phyloP scores from a whole-genome alignment of 176 grass and related monocot genomes.

The Phoenix dactylifera region DNA sequence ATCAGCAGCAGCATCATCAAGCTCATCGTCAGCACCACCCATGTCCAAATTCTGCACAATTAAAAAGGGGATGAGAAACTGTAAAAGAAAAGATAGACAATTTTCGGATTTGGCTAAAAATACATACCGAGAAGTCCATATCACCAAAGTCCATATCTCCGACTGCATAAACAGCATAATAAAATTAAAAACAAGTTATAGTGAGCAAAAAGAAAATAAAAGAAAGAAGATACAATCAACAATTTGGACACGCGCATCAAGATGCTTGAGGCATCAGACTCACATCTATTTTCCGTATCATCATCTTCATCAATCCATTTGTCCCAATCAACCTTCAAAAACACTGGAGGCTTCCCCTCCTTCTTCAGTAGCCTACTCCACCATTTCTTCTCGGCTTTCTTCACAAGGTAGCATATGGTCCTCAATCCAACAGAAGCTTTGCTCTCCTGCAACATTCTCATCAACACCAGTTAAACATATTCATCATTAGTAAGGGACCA shows the following conservation, averaged over 20 bases:
- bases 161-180: slow-evolving; percentile 26
- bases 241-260: background rate
- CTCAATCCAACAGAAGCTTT: slow-evolving; percentile 6
- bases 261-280: slow-evolving; percentile 1
- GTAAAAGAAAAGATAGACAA: background rate
- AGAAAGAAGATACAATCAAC: too few species aligned
- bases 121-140: slow-evolving; percentile 86
- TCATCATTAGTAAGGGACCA: too few species aligned
- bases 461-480: too few species aligned
- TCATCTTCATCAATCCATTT: slow-evolving; percentile 95
- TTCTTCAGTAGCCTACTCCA: slow-evolving; percentile 13
- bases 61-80: slow-evolving; percentile 16
- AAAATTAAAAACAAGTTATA: background rate
- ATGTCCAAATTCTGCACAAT: slow-evolving; percentile 66
- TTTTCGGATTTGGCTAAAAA: background rate
- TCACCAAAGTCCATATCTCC: slow-evolving; percentile 43
- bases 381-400: slow-evolving; percentile 25
- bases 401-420: slow-evolving; percentile 1
- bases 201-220: too few species aligned
- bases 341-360: slow-evolving; percentile 29
- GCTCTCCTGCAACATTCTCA: slow-evolving; percentile 3
- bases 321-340: slow-evolving; percentile 93
- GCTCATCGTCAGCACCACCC: slow-evolving; percentile 56
- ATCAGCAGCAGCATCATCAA: slow-evolving; percentile 36
- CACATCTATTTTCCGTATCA: slow-evolving; percentile 58